These are phyloP conservation scores for Glomus cerebriforme DNA, from an alignment of 192 early-diverging fungal species.

Conservation along the genomic window DNA sequence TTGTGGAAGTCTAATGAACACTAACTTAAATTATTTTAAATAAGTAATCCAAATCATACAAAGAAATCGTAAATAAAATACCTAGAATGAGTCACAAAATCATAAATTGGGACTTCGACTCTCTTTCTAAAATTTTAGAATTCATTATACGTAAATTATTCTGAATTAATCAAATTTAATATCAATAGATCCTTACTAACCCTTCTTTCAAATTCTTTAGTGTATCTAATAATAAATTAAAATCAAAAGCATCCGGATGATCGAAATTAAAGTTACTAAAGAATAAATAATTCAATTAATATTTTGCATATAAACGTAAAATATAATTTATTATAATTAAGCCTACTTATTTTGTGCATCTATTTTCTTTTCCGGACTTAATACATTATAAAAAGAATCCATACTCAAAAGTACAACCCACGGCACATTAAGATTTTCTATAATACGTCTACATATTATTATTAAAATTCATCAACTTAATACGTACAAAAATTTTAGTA, in stretches of 20 bases:
- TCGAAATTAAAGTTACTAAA: conserved; percentile 91
- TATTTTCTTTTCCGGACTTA: conserved; percentile 73
- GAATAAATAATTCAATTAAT: not conserved
- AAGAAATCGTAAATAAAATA: conserved; percentile 33
- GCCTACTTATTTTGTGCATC: conserved; percentile 52
- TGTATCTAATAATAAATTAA: conserved; percentile 68
- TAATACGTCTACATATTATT: conserved; percentile 52
- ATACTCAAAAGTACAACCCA: conserved; percentile 92
- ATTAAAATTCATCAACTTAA: conserved; percentile 15
- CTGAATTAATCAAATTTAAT: conserved; percentile 10
- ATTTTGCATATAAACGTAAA: not conserved
- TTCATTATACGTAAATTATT: conserved; percentile 23
- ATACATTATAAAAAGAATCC: conserved; percentile 93
- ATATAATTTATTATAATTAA: conserved; percentile 15
- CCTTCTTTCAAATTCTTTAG: conserved; percentile 80
- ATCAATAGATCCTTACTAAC: conserved; percentile 38
- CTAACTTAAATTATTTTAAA: not conserved
- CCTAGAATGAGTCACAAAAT: conserved; percentile 86
- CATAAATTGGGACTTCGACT: conserved; percentile 87
- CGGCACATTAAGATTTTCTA: conserved; percentile 72
- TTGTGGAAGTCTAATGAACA: conserved; percentile 44
- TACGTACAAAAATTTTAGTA: not conserved
- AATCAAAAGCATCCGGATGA: conserved; percentile 90
- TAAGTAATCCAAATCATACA: not conserved
- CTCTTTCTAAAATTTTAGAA: conserved; percentile 44